Evolutionary conservation across 169 alveolate species (phyloP).

Genomic region (Plasmodium chabaudi): DNA sequence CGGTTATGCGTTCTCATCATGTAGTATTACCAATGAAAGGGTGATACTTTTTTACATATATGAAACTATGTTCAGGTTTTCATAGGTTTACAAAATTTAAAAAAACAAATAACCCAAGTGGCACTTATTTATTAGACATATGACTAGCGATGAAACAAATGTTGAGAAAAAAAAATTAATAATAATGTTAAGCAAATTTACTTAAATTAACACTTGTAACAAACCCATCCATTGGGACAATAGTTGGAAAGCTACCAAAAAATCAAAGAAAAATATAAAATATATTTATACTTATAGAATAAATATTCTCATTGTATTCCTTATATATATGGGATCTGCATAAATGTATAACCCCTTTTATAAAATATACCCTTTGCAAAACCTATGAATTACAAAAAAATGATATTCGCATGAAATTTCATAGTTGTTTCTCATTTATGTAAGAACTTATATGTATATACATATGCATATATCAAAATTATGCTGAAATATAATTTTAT

Average conservation of each 20-base stretch:
- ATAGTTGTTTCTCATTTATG: background rate
- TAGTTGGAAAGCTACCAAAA: conserved; percentile 65
- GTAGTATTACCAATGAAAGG: too few relatives aligned
- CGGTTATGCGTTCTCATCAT: too few relatives aligned
- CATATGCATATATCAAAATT: background rate
- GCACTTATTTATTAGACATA: too few relatives aligned
- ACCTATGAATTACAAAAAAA: conserved; percentile 35
- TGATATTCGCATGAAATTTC: background rate
- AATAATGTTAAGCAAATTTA: conserved; percentile 28
- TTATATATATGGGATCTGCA: background rate
- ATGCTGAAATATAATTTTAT: background rate
- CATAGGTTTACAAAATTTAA: too few relatives aligned
- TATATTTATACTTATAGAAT: background rate
- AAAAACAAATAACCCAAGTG: too few relatives aligned
- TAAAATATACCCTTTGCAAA: conserved; percentile 69
- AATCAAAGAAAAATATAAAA: background rate
- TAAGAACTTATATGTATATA: background rate
- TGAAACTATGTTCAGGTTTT: too few relatives aligned
- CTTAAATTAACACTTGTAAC: conserved; percentile 66
- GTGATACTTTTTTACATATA: too few relatives aligned
- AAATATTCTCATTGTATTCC: background rate
- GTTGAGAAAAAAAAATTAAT: too few relatives aligned
- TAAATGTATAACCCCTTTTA: conserved; percentile 1
- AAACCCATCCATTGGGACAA: conserved; percentile 76
- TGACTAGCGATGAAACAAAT: too few relatives aligned